phyloP scores from a whole-genome alignment of 1,284 basidiomycete genomes.

The Termitomyces sp. region DNA sequence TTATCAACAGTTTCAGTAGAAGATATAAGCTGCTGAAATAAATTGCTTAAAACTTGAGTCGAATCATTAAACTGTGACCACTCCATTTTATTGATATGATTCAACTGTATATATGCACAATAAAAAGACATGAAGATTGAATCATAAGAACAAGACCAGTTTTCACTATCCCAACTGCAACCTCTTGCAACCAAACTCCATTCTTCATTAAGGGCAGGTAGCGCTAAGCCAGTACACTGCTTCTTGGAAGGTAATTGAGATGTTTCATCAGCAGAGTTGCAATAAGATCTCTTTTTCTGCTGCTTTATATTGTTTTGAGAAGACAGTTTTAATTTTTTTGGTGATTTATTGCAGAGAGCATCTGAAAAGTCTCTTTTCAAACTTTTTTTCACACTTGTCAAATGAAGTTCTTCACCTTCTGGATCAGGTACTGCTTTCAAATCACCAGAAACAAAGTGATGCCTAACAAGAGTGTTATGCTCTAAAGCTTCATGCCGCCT shows the following conservation, averaged over 20 bases:
- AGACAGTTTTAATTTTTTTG: too few relatives aligned
- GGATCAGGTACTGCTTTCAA: background rate
- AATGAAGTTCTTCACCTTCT: background rate
- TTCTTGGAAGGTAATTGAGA: background rate
- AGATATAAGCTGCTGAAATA: background rate
- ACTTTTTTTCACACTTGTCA: background rate
- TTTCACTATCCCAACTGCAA: background rate
- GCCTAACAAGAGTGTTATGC: background rate
- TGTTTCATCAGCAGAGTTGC: too few relatives aligned
- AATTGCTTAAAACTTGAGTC: background rate
- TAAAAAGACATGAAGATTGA: background rate
- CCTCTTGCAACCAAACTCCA: background rate
- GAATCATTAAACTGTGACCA: background rate
- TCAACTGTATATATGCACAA: background rate
- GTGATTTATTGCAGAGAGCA: too few relatives aligned
- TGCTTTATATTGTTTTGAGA: too few relatives aligned
- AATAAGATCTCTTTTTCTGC: too few relatives aligned
- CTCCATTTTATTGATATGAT: background rate
- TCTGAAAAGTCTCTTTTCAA: too few relatives aligned
- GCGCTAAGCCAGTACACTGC: background rate
- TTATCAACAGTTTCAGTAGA: too few relatives aligned
- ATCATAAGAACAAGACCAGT: slow-evolving; percentile 3
- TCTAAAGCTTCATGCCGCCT: background rate
- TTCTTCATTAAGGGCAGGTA: background rate
- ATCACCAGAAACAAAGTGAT: background rate